Evolutionary conservation across 169 alveolate species (phyloP), one percentile per base, ranked within the genome.

Genomic region (Cryptosporidium ubiquitum): DNA sequence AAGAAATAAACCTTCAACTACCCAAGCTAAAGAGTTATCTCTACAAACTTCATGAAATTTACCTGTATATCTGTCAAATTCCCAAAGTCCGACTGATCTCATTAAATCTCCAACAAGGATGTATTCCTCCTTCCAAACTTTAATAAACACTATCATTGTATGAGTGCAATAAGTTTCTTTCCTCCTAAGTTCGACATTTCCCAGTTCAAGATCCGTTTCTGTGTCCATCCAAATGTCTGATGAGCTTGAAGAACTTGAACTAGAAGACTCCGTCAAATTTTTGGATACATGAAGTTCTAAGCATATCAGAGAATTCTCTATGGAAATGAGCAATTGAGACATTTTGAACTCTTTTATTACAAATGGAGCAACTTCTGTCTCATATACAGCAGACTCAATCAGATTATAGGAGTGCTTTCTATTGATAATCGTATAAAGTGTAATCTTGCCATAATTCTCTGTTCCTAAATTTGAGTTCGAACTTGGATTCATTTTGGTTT

Each of bases 61-160:
- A n/a, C 52, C 75, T 16, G 89, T 64, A 39, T 61, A 40, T 47
- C 51, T 79, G 40, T 79, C 89, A 64, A 61, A 79, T 47, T 79
- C 75, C 89, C 71, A 79, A 16, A 79, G 35, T 37, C 89, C 89
- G 40, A 79, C 89, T n/a, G 89, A 79, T 61, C 74, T 58, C 89
- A 79, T 79, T 6, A 79, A n/a, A 79, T 79, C 89, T 35, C 89
- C 89, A 14, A 79, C 89, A n/a, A 79, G 69, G 5, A 79, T 16
- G 18, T 29, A 79, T 39, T 79, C 79, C 9, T 61, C 75, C 1
- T 79, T 79, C 79, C 75, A 79, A 23, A 61, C 14, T 37, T 64
- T 79, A 29, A 79, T 61, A 18, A 79, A 79, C 5, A 79, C 89
- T 20, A 79, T 79, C 89, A 79, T 79, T 61, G 89, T 79, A 61